Evolutionary conservation across 2,329 filamentous ascomycete genomes (phyloP), one percentile per base, ranked within the genome.

Genomic region (Tolypocladium guangdongense): DNA sequence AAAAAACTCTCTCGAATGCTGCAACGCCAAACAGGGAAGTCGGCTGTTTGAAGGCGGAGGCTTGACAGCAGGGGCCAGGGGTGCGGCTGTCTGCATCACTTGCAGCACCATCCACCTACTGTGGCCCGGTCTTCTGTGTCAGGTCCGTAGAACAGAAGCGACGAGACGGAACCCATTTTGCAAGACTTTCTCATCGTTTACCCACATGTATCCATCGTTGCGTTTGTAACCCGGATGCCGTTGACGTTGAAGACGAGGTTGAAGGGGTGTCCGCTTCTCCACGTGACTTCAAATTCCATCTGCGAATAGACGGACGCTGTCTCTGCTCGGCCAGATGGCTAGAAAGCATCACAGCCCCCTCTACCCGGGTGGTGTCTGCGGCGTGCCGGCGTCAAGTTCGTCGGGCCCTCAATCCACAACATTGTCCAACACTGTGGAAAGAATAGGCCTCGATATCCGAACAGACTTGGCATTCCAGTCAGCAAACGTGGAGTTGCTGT

Each of bases 41-140:
- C 43, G 45, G 45, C 43, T 51, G 53, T 54, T 54, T 52, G 53
- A 52, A 38, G 36, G 50, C 49, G 37, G 49, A 48, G 35, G 33
- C 20, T 54, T 54, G 45, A 49, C 49, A 49, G 49, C 32, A 45
- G n/a, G 49, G 46, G 24, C 43, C 53, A 32, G 52, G 41, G 45
- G 7, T 20, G 39, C 53, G 53, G 53, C 35, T 52, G 18, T 45
- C 37, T 52, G 53, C 53, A 54, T 45, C 41, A 14, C 30, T 45
- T 24, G 53, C 46, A 50, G 50, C 53, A 37, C 49, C 36, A 32
- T 37, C 24, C n/a, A n/a, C 36, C 10, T 32, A 47, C 43, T n/a
- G 12, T 33, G n/a, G 18, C 18, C 41, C 43, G 10, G 27, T 33
- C 16, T 33, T n/a, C 18, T 33, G 43, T 47, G 27, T 32, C 27